phyloP scores from a whole-genome alignment of 2,329 filamentous ascomycete genomes.

The Colletotrichum somersetense region DNA sequence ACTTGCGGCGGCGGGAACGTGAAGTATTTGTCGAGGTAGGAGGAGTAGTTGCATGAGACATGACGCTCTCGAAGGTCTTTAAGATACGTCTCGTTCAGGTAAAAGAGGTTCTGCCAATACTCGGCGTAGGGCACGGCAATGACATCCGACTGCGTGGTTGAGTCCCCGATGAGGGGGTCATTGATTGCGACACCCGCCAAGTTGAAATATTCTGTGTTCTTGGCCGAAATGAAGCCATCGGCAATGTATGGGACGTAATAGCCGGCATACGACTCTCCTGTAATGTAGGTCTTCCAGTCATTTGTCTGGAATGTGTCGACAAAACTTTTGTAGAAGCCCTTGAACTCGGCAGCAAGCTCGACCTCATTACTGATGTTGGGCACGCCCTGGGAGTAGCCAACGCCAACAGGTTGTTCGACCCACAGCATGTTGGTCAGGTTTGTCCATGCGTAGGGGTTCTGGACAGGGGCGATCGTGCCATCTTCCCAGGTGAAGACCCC shows the following conservation, averaged over 20 bases:
- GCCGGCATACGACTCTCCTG: constrained; percentile 78
- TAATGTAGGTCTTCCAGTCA: constrained; percentile 78
- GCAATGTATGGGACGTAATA: constrained; percentile 79
- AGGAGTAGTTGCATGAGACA: constrained; percentile 72
- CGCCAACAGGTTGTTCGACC: constrained; percentile 77
- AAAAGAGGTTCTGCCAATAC: constrained; percentile 70
- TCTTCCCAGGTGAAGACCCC: constrained; percentile 79
- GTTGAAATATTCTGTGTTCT: constrained; percentile 76
- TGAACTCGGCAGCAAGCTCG: constrained; percentile 78
- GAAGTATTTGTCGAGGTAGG: constrained; percentile 71
- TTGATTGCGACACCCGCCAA: constrained; percentile 78
- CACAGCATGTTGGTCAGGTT: constrained; percentile 83
- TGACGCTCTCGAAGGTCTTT: constrained; percentile 65
- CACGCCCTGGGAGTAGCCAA: constrained; percentile 76
- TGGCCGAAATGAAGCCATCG: constrained; percentile 76
- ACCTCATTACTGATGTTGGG: constrained; percentile 74
- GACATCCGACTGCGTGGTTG: constrained; percentile 58
- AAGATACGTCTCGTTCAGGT: constrained; percentile 71
- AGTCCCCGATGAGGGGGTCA: constrained; percentile 74
- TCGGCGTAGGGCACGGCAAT: constrained; percentile 71
- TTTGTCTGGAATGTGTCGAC: constrained; percentile 76
- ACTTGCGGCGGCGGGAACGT: constrained; percentile 75
- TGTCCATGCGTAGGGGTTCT: constrained; percentile 79
- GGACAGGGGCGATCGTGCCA: constrained; percentile 74
- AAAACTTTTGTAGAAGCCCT: constrained; percentile 86